Evolutionary conservation across 2,329 filamentous ascomycete genomes (phyloP).

Genomic region (Fusarium sublunatum): DNA sequence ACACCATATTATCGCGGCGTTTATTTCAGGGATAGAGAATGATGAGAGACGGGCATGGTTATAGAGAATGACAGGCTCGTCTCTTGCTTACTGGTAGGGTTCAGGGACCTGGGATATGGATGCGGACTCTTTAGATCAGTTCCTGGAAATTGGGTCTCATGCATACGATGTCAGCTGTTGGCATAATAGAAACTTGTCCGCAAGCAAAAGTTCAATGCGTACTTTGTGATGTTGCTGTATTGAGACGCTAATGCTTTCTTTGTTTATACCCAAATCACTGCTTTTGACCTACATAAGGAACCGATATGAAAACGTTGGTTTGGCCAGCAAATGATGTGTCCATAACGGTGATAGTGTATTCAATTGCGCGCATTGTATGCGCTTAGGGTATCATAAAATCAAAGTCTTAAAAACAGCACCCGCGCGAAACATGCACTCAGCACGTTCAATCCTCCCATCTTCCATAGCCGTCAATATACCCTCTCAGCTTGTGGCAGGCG

Average conservation of each 20-base stretch:
- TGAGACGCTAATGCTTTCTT: not conserved
- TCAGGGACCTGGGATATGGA: conserved; percentile 16
- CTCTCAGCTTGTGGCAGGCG: conserved; percentile 13
- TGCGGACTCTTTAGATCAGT: conserved; percentile 34
- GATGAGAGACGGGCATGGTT: conserved; percentile 16
- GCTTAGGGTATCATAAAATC: conserved; percentile 17
- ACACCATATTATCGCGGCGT: conserved; percentile 47
- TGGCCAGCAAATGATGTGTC: not conserved
- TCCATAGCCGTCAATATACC: not conserved
- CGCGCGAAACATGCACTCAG: conserved; percentile 15
- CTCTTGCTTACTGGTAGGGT: conserved; percentile 19
- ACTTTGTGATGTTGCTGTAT: not conserved
- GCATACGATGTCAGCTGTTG: conserved; percentile 30
- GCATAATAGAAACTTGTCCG: conserved; percentile 39
- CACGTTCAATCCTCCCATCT: conserved; percentile 13
- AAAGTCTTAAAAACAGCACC: not conserved
- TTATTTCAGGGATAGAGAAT: conserved; percentile 41
- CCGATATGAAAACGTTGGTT: not conserved
- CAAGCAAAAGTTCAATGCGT: not conserved
- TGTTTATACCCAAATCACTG: not conserved
- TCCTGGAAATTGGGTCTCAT: conserved; percentile 27
- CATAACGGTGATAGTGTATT: conserved; percentile 2
- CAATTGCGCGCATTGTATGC: conserved; percentile 3
- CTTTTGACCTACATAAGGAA: not conserved
- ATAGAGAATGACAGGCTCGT: conserved; percentile 14